Conservation (phyloP, 164 flowering plant genomes). For the Tetrastigma voinierianum region DNA sequence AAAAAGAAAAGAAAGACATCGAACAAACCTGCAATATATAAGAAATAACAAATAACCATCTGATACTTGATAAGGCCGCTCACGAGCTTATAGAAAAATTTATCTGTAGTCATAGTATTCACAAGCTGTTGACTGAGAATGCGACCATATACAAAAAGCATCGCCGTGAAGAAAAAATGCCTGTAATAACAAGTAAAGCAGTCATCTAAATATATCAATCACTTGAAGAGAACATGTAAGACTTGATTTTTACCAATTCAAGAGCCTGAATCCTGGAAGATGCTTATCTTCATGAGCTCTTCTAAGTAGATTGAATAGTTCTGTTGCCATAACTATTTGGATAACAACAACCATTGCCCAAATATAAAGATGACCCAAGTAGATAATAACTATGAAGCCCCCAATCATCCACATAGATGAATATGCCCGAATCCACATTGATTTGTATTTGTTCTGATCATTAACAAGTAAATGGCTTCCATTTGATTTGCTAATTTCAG, state of each 20-base stretch:
- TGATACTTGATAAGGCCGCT: constrained; percentile 81
- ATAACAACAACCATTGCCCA: constrained; percentile 94
- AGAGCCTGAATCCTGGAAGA: constrained; percentile 89
- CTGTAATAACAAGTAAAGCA: constrained; percentile 31
- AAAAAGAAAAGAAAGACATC: not conserved
- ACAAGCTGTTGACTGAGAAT: constrained; percentile 84
- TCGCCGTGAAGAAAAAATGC: constrained; percentile 98
- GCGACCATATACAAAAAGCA: constrained; percentile 91
- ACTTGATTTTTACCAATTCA: constrained; percentile 70
- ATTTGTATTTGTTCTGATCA: constrained; percentile 77
- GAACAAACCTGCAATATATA: constrained; percentile 81
- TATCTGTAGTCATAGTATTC: constrained; percentile 78
- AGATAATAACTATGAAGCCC: constrained; percentile 71
- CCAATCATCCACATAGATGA: constrained; percentile 96
- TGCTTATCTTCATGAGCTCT: constrained; percentile 76
- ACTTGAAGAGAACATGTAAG: not conserved
- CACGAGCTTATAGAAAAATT: constrained; percentile 63
- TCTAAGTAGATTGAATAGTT: constrained; percentile 80
- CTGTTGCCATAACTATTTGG: constrained; percentile 90
- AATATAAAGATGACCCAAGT: constrained; percentile 95
- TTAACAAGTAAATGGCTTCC: constrained; percentile 69
- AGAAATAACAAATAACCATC: constrained; percentile 83
- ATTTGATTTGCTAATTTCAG: constrained; percentile 53
- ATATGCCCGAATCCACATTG: constrained; percentile 70
- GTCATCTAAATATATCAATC: not conserved